Evolutionary conservation across 2,329 filamentous ascomycete species (phyloP).

Genomic region (Colletotrichum gloeosporioides): DNA sequence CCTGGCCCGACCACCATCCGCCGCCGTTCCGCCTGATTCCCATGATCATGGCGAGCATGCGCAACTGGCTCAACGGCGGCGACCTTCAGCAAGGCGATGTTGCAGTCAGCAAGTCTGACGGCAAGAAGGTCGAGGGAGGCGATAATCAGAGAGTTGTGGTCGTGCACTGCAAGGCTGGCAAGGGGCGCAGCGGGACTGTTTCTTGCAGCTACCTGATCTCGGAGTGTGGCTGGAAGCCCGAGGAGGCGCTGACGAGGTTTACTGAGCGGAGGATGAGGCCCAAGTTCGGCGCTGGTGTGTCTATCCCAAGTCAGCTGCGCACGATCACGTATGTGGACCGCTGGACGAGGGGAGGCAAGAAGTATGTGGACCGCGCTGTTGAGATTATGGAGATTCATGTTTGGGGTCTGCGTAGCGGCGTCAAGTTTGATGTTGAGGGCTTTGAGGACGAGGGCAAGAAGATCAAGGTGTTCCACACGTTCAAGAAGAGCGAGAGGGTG

Average conservation of each 20-base stretch:
- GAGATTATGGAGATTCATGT: conserved; percentile 90
- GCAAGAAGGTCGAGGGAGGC: conserved; percentile 25
- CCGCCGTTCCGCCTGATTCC: conserved; percentile 91
- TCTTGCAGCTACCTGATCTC: conserved; percentile 90
- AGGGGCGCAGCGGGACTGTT: conserved; percentile 88
- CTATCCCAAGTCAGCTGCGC: conserved; percentile 89
- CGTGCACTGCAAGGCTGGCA: conserved; percentile 97
- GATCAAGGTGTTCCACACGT: conserved; percentile 85
- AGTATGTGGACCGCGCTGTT: conserved; percentile 81
- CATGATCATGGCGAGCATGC: conserved; percentile 89
- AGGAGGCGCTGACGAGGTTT: conserved; percentile 60
- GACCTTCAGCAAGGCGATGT: conserved; percentile 34
- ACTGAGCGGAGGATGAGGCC: conserved; percentile 89
- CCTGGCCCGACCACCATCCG: conserved; percentile 96
- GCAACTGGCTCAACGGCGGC: conserved; percentile 76
- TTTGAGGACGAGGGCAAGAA: conserved; percentile 88
- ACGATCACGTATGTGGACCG: conserved; percentile 89
- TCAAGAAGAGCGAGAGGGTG: conserved; percentile 73
- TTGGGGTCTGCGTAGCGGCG: conserved; percentile 86
- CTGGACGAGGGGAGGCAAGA: conserved; percentile 78
- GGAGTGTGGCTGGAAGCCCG: conserved; percentile 70
- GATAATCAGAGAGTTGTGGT: conserved; percentile 72
- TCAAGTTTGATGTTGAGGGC: conserved; percentile 85
- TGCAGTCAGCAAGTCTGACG: conserved; percentile 8
- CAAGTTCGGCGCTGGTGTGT: conserved; percentile 86